Evolutionary conservation across 768 basidiomycete genomes (phyloP).

Genomic region (Phaeolepiota aurea): DNA sequence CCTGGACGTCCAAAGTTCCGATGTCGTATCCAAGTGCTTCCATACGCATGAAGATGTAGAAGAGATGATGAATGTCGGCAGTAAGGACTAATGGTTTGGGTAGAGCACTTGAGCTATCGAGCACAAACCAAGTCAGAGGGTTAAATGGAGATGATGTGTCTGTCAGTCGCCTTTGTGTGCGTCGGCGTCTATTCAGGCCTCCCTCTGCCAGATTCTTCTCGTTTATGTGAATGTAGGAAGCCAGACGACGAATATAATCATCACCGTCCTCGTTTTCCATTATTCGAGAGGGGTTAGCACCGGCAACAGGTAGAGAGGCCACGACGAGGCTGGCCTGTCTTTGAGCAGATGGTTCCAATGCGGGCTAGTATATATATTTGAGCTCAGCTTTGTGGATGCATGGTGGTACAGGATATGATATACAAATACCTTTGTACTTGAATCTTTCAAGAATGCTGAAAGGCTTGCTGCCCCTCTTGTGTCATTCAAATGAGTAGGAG

Average conservation of each 20-base stretch:
- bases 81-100: slow-evolving; percentile 56
- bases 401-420: too few relatives aligned
- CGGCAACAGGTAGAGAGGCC: too few relatives aligned
- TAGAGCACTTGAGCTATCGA: slow-evolving; percentile 19
- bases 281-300: slow-evolving; percentile 8
- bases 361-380: too few relatives aligned
- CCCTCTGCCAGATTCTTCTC: slow-evolving; percentile 67
- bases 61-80: slow-evolving; percentile 76
- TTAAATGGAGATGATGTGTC: slow-evolving; percentile 39
- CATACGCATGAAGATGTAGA: slow-evolving; percentile 81
- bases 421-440: too few relatives aligned
- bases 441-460: too few relatives aligned
- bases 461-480: too few relatives aligned
- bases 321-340: not conserved
- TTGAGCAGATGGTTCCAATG: not conserved
- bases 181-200: slow-evolving; percentile 42
- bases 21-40: slow-evolving; percentile 73
- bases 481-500: too few relatives aligned
- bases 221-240: slow-evolving; percentile 64
- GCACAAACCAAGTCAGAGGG: slow-evolving; percentile 55
- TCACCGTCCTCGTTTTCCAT: slow-evolving; percentile 57
- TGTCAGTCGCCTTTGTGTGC: slow-evolving; percentile 21
- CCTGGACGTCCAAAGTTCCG: slow-evolving; percentile 71
- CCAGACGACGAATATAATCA: slow-evolving; percentile 63
- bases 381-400: too few relatives aligned